phyloP scores from a whole-genome alignment of 257 asterid genomes.

The Anisodus acutangulus region DNA sequence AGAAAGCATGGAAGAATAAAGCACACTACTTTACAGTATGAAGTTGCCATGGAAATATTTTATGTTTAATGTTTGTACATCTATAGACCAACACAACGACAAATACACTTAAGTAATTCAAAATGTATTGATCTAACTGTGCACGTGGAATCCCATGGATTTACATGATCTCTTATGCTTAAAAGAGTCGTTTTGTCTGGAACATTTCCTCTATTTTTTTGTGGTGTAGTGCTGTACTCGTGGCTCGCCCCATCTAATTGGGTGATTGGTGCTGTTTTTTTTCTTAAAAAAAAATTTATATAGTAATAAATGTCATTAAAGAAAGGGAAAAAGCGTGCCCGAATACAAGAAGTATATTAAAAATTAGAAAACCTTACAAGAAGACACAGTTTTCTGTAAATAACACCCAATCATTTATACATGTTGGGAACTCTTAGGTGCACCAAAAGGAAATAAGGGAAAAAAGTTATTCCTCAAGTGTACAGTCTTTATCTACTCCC shows the following conservation, averaged over 20 bases:
- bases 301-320: too few relatives aligned
- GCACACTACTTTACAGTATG: background rate
- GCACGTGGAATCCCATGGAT: slow-evolving; percentile 7
- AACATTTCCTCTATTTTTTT: background rate
- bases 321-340: too few relatives aligned
- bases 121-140: slow-evolving; percentile 8
- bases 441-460: too few relatives aligned
- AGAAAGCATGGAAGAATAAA: background rate
- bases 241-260: background rate
- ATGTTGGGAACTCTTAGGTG: too few relatives aligned
- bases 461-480: too few relatives aligned
- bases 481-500: too few relatives aligned
- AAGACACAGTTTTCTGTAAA: too few relatives aligned
- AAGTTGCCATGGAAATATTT: background rate
- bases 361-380: too few relatives aligned
- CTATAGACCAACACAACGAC: background rate
- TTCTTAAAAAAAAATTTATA: too few relatives aligned
- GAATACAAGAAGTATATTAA: too few relatives aligned
- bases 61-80: background rate
- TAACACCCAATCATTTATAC: too few relatives aligned
- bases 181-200: background rate
- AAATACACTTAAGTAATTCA: background rate
- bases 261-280: background rate
- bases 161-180: background rate
- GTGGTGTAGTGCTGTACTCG: background rate